Evolutionary conservation across 108 stramenopile species (phyloP), one percentile per base, ranked within the genome.

Genomic region (Parmales sp.): DNA sequence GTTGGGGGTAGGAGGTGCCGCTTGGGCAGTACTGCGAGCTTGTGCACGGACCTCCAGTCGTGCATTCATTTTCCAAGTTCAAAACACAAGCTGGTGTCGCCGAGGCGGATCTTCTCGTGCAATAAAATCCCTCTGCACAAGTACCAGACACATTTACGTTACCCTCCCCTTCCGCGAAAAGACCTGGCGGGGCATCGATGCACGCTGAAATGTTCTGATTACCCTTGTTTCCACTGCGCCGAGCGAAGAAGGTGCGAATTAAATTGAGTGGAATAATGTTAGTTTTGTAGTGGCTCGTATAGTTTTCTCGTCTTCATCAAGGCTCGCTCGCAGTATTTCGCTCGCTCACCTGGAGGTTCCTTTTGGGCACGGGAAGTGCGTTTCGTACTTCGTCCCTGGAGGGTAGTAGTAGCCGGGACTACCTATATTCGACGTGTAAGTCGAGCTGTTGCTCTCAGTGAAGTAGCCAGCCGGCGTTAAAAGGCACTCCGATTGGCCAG

Each of bases 301-400:
- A n/a, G n/a, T n/a, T n/a, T n/a, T n/a, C n/a, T n/a, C n/a, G n/a
- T n/a, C n/a, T n/a, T n/a, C n/a, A n/a, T n/a, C n/a, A n/a, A n/a
- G n/a, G n/a, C n/a, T n/a, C n/a, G n/a, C n/a, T n/a, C n/a, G n/a
- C n/a, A n/a, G n/a, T n/a, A n/a, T n/a, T n/a, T n/a, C n/a, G n/a
- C n/a, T n/a, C n/a, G n/a, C n/a, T n/a, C n/a, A n/a, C n/a, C n/a
- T 69, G 43, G 74, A 75, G 19, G 78, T 81, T 36, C 75, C 78
- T 37, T 79, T 74, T n/a, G 69, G 45, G 44, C 80, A 81, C 18
- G 78, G 68, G 13, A 66, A 26, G 23, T 22, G 76, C 50, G 44
- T 72, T 63, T 23, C 51, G 41, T 18, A 76, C 19, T 22, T 20
- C 25, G 70, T 80, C 5, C 70, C 73, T 6, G 9, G 7, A 23